phyloP scores from a whole-genome alignment of 108 stramenopile genomes.

The Parmales sp. region DNA sequence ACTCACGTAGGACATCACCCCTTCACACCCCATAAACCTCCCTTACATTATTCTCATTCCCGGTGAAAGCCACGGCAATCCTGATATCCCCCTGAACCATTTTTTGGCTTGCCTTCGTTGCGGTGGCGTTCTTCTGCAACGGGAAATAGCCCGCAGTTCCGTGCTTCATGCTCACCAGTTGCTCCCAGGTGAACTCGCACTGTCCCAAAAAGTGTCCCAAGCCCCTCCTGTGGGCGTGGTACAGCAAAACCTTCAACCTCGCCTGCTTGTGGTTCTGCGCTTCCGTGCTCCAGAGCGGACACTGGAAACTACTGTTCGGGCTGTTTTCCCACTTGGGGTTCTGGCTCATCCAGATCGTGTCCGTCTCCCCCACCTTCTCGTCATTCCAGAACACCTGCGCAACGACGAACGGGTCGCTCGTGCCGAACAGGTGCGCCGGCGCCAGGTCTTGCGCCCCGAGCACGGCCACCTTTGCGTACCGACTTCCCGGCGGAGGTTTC shows the following conservation, averaged over 20 bases:
- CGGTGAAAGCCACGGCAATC: background rate
- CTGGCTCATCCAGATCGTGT: background rate
- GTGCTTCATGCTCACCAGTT: background rate
- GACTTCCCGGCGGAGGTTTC: background rate
- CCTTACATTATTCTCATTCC: background rate
- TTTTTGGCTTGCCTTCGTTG: background rate
- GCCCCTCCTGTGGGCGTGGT: conserved; percentile 2
- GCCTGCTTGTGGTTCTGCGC: background rate
- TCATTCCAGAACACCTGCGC: background rate
- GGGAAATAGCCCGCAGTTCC: background rate
- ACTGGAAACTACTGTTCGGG: background rate
- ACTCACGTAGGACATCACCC: no score
- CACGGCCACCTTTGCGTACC: conserved; percentile 2
- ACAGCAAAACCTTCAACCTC: background rate
- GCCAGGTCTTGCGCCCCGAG: background rate
- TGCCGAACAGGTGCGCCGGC: background rate
- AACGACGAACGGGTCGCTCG: conserved; percentile 3
- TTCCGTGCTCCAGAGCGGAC: background rate
- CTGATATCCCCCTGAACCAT: conserved; percentile 8
- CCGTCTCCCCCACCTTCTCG: background rate
- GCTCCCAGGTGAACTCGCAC: background rate
- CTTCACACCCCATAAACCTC: background rate
- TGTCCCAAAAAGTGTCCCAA: conserved; percentile 10
- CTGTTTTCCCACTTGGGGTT: background rate
- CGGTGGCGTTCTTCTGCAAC: background rate